A percentile compares a stretch with the other conserved stretches of the same genome.
Conservation (phyloP, 2,329 filamentous ascomycete species). For the Colletotrichum sp. region DNA sequence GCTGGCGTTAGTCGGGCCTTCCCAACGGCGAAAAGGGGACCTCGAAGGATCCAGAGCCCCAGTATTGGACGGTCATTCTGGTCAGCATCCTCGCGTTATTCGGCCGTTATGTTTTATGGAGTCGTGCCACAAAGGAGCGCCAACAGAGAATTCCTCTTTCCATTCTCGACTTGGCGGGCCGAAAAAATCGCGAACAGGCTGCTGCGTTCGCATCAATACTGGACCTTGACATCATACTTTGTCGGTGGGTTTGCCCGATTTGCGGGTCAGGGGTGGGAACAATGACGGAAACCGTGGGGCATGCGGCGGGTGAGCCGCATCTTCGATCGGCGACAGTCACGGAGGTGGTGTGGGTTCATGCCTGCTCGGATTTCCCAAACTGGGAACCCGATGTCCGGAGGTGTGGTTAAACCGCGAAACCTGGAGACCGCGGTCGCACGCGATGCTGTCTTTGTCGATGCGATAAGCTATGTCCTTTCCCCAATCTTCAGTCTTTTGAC, state of each 20-base stretch:
- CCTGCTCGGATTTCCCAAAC: neutral
- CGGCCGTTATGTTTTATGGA: neutral
- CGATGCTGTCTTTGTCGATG: neutral
- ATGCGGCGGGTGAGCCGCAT: neutral
- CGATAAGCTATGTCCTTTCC: neutral
- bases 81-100: neutral
- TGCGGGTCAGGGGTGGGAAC: conserved; percentile 14
- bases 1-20: neutral
- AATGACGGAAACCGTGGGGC: conserved; percentile 17
- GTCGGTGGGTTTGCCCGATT: neutral
- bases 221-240: conserved; percentile 10
- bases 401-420: neutral
- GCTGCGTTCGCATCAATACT: neutral
- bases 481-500: neutral
- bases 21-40: neutral
- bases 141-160: neutral
- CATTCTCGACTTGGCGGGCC: neutral
- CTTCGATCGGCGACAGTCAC: neutral
- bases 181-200: neutral
- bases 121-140: neutral
- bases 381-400: neutral
- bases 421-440: neutral
- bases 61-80: neutral
- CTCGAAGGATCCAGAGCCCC: neutral
- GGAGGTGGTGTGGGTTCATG: neutral